A percentile compares a stretch with the other conserved stretches of the same genome.
These are phyloP conservation scores for Phytopythium chamaehyphon DNA, from an alignment of 352 stramenopile genomes.

Conservation along the genomic window DNA sequence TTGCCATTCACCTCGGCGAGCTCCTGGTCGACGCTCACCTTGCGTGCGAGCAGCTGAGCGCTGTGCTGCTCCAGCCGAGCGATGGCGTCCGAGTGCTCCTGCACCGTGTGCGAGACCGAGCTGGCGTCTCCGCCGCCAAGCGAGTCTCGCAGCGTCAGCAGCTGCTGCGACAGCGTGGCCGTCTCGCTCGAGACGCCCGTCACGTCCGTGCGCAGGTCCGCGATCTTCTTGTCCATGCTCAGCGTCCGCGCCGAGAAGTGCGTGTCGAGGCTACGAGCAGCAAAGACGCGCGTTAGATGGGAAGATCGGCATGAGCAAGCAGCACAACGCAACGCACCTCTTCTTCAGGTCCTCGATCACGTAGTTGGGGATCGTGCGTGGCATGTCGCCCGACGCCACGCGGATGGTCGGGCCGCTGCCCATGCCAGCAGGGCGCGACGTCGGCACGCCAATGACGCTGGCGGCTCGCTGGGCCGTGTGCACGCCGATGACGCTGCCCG, in stretches of 20 bases:
- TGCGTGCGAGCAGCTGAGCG: conserved; percentile 52
- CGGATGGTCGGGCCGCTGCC: conserved; percentile 25
- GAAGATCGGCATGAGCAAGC: neutral
- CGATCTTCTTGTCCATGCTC: conserved; percentile 63
- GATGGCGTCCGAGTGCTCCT: conserved; percentile 51
- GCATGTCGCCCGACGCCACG: conserved; percentile 37
- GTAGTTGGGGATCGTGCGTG: conserved; percentile 38
- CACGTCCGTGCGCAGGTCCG: conserved; percentile 56
- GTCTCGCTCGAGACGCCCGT: conserved; percentile 43
- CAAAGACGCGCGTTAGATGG: neutral
- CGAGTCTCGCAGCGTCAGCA: conserved; percentile 47
- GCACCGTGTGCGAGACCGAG: conserved; percentile 14
- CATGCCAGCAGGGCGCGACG: conserved; percentile 1
- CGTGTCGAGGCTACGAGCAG: conserved; percentile 51
- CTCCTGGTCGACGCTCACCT: conserved; percentile 60
- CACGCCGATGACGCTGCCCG: conserved; percentile 6
- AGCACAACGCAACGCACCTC: conserved; percentile 12
- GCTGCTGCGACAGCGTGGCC: conserved; percentile 14
- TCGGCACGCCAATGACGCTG: conserved; percentile 6
- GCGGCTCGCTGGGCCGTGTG: conserved; percentile 5
- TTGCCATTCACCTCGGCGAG: conserved; percentile 52
- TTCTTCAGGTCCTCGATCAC: conserved; percentile 58
- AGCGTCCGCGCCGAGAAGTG: conserved; percentile 47
- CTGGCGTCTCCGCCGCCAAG: conserved; percentile 21
- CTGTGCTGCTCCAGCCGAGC: conserved; percentile 71